Percentiles rank a stretch among this genome's conserved stretches.
Evolutionary conservation across 768 basidiomycete species (phyloP).

Genomic region (Pleurotus djamor): DNA sequence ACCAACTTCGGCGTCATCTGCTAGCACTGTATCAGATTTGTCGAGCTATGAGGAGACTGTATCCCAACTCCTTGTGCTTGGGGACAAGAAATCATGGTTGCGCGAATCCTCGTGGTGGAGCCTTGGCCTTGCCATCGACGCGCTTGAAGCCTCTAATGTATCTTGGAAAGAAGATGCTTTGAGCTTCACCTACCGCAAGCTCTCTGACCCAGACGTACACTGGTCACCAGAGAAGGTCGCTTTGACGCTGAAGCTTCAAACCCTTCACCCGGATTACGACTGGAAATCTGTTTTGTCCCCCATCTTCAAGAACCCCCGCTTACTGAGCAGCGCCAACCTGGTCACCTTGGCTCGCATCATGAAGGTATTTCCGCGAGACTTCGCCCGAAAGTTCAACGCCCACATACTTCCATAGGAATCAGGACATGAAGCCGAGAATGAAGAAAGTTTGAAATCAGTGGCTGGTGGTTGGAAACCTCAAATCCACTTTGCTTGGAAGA

Average conservation of each 20-base stretch:
- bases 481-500: constrained; percentile 89
- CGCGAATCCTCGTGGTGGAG: constrained; percentile 91
- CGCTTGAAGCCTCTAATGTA: constrained; percentile 53
- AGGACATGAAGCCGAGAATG: constrained; percentile 46
- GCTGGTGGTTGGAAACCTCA: constrained; percentile 82
- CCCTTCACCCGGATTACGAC: constrained; percentile 52
- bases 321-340: constrained; percentile 77
- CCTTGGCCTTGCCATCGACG: constrained; percentile 61
- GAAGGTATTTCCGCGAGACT: constrained; percentile 49
- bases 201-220: constrained; percentile 51
- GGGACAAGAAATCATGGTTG: constrained; percentile 87
- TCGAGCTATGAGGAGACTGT: constrained; percentile 60
- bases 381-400: constrained; percentile 10
- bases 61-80: constrained; percentile 60
- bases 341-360: constrained; percentile 69
- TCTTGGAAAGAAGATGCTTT: constrained; percentile 73
- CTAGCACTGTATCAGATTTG: constrained; percentile 52
- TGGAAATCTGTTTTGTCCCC: constrained; percentile 70
- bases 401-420: constrained; percentile 43
- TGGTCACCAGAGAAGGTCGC: constrained; percentile 95
- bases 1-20: constrained; percentile 49
- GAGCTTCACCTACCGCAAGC: constrained; percentile 39
- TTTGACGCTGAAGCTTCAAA: constrained; percentile 69
- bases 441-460: constrained; percentile 45
- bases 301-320: constrained; percentile 70